Evolutionary conservation across 2,329 filamentous ascomycete species (phyloP), one percentile per base, ranked within the genome.

Genomic region (Phaeosphaeria sp.): DNA sequence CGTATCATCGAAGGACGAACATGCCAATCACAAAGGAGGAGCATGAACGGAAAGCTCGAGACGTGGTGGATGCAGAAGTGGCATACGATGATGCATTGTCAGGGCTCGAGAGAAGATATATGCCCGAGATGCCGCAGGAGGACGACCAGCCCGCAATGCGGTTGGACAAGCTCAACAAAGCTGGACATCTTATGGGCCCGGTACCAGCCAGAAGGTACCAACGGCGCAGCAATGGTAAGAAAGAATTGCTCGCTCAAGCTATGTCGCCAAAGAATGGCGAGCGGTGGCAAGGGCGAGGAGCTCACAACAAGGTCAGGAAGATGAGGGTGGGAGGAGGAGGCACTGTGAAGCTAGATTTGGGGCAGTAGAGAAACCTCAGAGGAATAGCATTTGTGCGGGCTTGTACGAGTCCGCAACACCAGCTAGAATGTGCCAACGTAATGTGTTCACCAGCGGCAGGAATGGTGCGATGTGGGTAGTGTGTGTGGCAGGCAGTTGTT

Each of bases 1-100:
- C 55, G 8, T 64, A 64, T 40, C 56, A 56, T 20, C 11, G 15
- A 39, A 4, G 7, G 6, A n/a, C 36, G 17, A 17, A n/a, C 17
- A n/a, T 39, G 36, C 36, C 36, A 39, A n/a, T n/a, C 15, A n/a
- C 36, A 7, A 15, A 17, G 36, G 15, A 39, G 36, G 17, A 13
- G 36, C 13, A 3, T 13, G 36, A 39, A n/a, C 17, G 17, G 36
- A 15, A n/a, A 6, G 36, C 13, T 39, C 15, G 30, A 36, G 30
- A 36, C 9, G 8, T n/a, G 15, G 17, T 15, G 3, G 36, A 39
- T 17, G 13, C 5, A 22, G 42, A 13, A 44, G 8, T 22, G 22
- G 6, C 18, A 43, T 43, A 36, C 30, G 30, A 36, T 7, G 30
- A 36, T 11, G 25, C 25, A 18, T 4, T 6, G 15, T 40, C n/a